These are phyloP conservation scores for Syzygium aromaticum DNA, from an alignment of 345 rosid species.

Conservation along the genomic window DNA sequence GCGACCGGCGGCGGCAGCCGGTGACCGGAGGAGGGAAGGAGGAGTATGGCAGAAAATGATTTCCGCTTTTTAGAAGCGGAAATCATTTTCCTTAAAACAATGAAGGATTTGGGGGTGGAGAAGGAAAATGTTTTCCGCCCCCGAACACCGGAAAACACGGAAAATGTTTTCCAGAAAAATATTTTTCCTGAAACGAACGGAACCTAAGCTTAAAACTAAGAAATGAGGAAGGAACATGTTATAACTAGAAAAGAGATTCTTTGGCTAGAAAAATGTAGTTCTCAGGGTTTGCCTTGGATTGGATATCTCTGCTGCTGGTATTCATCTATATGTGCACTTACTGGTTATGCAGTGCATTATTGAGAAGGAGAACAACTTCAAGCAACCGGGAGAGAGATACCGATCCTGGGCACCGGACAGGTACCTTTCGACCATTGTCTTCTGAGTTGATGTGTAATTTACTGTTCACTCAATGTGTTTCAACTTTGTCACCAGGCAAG, in stretches of 20 bases:
- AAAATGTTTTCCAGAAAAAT: too few species aligned
- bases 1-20: too few species aligned
- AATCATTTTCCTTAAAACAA: too few species aligned
- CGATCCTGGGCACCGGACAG: slow-evolving; percentile 73
- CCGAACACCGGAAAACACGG: too few species aligned
- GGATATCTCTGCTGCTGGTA: neutral
- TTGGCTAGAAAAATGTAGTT: neutral
- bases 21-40: too few species aligned
- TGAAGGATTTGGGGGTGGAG: too few species aligned
- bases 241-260: neutral
- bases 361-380: slow-evolving; percentile 89
- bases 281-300: neutral
- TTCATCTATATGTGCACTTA: neutral
- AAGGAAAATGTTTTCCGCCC: too few species aligned
- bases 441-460: neutral
- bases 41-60: too few species aligned
- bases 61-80: too few species aligned
- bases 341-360: slow-evolving; percentile 49
- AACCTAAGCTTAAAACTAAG: neutral
- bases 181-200: too few species aligned
- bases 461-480: neutral
- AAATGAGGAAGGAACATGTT: neutral
- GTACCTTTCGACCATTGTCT: slow-evolving; percentile 19
- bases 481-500: slow-evolving; percentile 52
- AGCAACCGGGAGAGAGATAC: slow-evolving; percentile 91